phyloP scores from a whole-genome alignment of 352 stramenopile species.

The Globisporangium iwayamae region DNA sequence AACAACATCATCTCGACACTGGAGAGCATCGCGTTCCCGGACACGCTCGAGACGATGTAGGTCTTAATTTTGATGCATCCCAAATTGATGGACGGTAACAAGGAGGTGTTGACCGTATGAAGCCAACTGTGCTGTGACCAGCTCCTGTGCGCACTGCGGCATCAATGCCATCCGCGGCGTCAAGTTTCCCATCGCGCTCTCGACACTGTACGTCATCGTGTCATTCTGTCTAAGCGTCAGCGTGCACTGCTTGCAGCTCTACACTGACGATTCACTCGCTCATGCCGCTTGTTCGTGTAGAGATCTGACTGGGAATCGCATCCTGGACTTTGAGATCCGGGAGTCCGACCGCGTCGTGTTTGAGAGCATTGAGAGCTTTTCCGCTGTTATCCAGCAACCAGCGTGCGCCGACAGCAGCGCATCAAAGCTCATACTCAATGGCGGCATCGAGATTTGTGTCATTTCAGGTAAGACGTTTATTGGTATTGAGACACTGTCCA shows the following conservation, averaged over 20 bases:
- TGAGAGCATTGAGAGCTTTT: not conserved
- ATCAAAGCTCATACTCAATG: not conserved
- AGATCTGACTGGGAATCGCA: constrained; percentile 7
- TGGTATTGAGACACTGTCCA: too few species aligned
- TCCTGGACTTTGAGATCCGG: constrained; percentile 15
- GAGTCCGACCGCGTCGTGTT: constrained; percentile 12
- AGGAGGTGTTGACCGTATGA: too few species aligned
- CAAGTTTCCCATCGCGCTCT: constrained; percentile 28
- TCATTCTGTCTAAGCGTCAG: not conserved
- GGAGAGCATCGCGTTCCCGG: constrained; percentile 37
- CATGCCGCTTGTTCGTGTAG: not conserved
- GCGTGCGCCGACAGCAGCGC: not conserved
- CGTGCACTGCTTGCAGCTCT: not conserved
- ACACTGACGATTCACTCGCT: not conserved
- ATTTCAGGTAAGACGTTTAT: not conserved
- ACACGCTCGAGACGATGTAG: constrained; percentile 34
- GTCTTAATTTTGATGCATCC: not conserved
- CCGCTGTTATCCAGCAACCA: constrained; percentile 1
- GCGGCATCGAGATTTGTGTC: constrained; percentile 8
- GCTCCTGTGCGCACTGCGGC: constrained; percentile 17
- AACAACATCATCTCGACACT: constrained; percentile 37
- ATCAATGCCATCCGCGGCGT: constrained; percentile 24
- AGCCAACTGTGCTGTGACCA: not conserved
- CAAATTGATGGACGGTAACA: too few species aligned
- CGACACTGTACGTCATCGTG: constrained; percentile 26